These are phyloP conservation scores for Apophysomyces ossiformis DNA, from an alignment of 371 early-diverging fungal species.

Conservation along the genomic window DNA sequence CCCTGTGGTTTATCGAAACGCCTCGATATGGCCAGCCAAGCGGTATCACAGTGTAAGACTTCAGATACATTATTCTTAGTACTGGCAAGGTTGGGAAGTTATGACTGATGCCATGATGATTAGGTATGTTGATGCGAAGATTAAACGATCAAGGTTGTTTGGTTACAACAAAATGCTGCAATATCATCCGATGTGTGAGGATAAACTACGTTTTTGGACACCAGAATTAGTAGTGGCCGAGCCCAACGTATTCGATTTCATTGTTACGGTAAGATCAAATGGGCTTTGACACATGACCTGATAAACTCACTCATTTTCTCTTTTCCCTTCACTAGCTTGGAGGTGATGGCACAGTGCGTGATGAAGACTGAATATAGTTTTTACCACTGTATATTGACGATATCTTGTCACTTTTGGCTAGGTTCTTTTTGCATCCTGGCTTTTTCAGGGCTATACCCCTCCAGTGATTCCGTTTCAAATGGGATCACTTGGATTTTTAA, in stretches of 20 bases:
- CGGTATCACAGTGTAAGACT: slow-evolving; percentile 68
- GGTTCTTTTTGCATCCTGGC: slow-evolving; percentile 87
- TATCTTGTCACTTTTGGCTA: slow-evolving; percentile 77
- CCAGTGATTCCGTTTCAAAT: slow-evolving; percentile 91
- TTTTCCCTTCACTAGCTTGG: slow-evolving; percentile 59
- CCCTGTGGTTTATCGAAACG: slow-evolving; percentile 74
- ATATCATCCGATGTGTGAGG: slow-evolving; percentile 26
- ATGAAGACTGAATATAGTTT: not conserved
- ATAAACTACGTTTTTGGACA: slow-evolving; percentile 77
- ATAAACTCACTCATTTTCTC: not conserved
- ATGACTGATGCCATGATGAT: not conserved
- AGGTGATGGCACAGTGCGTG: slow-evolving; percentile 88
- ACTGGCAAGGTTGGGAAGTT: not conserved
- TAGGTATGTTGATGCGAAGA: slow-evolving; percentile 69
- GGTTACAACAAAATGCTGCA: slow-evolving; percentile 47
- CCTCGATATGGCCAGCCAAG: slow-evolving; percentile 48
- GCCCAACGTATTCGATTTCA: slow-evolving; percentile 79
- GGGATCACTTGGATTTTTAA: slow-evolving; percentile 91
- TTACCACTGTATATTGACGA: slow-evolving; percentile 59
- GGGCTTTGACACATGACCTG: too few relatives aligned
- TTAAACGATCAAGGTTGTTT: slow-evolving; percentile 65
- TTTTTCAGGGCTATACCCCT: slow-evolving; percentile 91
- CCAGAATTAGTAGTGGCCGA: slow-evolving; percentile 70
- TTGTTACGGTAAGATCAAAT: slow-evolving; percentile 62
- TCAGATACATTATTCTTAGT: slow-evolving; percentile 1